A percentile compares a stretch with the other conserved stretches of the same genome.
phyloP scores from a whole-genome alignment of 352 stramenopile genomes.

The Elongisporangium senticosum region DNA sequence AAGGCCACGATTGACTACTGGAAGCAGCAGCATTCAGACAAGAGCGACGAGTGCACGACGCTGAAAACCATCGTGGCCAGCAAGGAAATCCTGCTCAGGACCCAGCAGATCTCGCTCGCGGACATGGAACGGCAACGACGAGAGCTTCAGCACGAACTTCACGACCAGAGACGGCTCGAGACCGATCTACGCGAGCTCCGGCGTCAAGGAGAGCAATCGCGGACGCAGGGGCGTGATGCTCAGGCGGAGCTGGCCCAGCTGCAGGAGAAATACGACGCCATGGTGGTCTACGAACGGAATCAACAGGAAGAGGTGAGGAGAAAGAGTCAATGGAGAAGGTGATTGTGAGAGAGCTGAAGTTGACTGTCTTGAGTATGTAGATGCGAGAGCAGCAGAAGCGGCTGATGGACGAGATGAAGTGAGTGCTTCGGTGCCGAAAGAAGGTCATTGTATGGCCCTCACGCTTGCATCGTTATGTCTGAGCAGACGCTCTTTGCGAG shows the following conservation, averaged over 20 bases:
- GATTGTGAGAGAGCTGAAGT: background rate
- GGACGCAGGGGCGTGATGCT: constrained; percentile 21
- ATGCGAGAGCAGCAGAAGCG: constrained; percentile 41
- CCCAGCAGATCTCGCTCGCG: constrained; percentile 42
- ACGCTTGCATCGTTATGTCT: background rate
- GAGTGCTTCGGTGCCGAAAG: background rate
- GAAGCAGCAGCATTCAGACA: constrained; percentile 44
- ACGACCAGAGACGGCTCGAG: constrained; percentile 28
- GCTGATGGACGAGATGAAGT: constrained; percentile 57
- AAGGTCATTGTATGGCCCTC: background rate
- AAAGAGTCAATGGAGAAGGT: background rate
- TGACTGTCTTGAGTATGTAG: constrained; percentile 10
- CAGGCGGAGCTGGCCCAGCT: constrained; percentile 26
- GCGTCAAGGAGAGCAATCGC: constrained; percentile 19
- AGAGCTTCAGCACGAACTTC: constrained; percentile 30
- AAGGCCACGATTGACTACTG: constrained; percentile 36
- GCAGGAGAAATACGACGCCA: constrained; percentile 48
- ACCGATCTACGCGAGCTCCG: constrained; percentile 38
- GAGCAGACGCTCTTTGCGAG: constrained; percentile 24
- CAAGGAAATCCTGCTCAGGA: constrained; percentile 44
- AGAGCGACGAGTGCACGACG: constrained; percentile 33
- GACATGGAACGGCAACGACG: constrained; percentile 37
- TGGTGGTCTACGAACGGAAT: constrained; percentile 30
- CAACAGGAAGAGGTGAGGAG: constrained; percentile 35
- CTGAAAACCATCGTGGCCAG: constrained; percentile 48